Percentiles rank a stretch among this genome's conserved stretches.
phyloP scores from a whole-genome alignment of 805 yeast genomes.

The Candida vaughaniae region DNA sequence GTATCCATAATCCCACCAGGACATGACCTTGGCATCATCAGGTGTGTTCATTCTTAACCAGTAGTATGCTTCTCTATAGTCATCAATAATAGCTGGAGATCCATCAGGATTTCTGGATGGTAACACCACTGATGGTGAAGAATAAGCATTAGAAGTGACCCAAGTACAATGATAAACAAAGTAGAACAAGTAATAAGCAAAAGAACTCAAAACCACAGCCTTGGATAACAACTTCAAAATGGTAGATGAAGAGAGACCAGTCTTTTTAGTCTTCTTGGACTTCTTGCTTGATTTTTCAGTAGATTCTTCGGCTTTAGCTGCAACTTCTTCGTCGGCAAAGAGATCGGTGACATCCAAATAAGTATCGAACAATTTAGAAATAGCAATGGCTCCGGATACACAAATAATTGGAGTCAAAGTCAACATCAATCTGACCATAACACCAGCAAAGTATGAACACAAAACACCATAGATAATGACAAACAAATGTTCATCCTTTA shows the following conservation, averaged over 20 bases:
- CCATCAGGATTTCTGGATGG: slow-evolving; percentile 87
- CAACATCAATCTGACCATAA: slow-evolving; percentile 96
- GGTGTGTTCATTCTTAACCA: slow-evolving; percentile 98
- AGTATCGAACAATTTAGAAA: slow-evolving; percentile 79
- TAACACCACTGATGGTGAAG: slow-evolving; percentile 95
- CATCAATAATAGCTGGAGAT: slow-evolving; percentile 80
- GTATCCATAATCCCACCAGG: slow-evolving; percentile 99
- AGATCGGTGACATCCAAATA: slow-evolving; percentile 65
- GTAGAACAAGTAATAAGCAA: slow-evolving; percentile 68
- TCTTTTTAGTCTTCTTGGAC: slow-evolving; percentile 17
- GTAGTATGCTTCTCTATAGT: slow-evolving; percentile 97
- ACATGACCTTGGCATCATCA: slow-evolving; percentile 93
- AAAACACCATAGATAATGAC: slow-evolving; percentile 89
- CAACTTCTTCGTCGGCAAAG: slow-evolving; percentile 20
- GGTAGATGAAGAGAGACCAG: slow-evolving; percentile 3
- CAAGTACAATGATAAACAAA: slow-evolving; percentile 95
- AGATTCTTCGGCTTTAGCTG: not conserved
- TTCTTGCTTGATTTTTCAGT: slow-evolving; percentile 1
- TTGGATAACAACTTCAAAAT: slow-evolving; percentile 50
- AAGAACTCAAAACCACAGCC: slow-evolving; percentile 61
- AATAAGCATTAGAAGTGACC: slow-evolving; percentile 94
- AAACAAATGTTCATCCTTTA: slow-evolving; percentile 89
- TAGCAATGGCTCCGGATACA: slow-evolving; percentile 86
- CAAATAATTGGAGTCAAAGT: slow-evolving; percentile 96
- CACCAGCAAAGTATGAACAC: slow-evolving; percentile 97